Conservation (phyloP, 148 eudicot species). For the Cornus suecica region DNA sequence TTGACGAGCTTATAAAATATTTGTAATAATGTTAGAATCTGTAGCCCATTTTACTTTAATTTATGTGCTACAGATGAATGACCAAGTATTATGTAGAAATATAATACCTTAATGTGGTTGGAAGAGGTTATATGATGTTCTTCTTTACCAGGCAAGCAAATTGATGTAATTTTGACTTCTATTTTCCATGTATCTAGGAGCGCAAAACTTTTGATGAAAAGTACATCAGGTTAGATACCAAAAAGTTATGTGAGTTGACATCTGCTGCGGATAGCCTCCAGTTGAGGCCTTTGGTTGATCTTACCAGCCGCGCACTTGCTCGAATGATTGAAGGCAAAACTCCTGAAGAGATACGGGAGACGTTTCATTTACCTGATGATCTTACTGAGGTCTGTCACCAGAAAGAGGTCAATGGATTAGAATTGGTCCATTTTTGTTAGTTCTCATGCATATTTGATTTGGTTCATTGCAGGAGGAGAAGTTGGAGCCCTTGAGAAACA, state of each 20-base stretch:
- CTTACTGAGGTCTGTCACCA: constrained; percentile 62
- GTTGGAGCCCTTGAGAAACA: constrained; percentile 76
- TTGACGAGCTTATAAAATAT: neutral
- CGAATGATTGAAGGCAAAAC: constrained; percentile 78
- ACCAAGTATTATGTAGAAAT: neutral
- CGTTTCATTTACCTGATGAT: constrained; percentile 78
- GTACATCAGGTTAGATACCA: constrained; percentile 58
- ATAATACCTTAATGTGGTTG: neutral
- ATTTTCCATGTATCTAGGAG: constrained; percentile 39
- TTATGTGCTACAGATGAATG: neutral
- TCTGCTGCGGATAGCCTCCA: constrained; percentile 84
- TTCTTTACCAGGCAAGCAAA: neutral
- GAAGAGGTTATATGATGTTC: neutral
- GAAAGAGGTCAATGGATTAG: constrained; percentile 6
- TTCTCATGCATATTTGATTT: constrained; percentile 20
- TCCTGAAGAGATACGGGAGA: constrained; percentile 79
- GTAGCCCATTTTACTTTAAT: neutral
- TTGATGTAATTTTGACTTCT: neutral
- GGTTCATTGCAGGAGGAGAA: constrained; percentile 69
- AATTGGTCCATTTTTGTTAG: neutral
- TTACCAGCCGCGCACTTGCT: constrained; percentile 75
- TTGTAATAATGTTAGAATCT: neutral
- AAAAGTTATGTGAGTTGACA: constrained; percentile 61
- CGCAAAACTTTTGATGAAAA: constrained; percentile 73
- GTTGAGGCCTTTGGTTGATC: constrained; percentile 76